Percentiles rank a stretch among this genome's conserved stretches.
Evolutionary conservation across 768 basidiomycete species (phyloP).

Genomic region (Lentinula lateritia): DNA sequence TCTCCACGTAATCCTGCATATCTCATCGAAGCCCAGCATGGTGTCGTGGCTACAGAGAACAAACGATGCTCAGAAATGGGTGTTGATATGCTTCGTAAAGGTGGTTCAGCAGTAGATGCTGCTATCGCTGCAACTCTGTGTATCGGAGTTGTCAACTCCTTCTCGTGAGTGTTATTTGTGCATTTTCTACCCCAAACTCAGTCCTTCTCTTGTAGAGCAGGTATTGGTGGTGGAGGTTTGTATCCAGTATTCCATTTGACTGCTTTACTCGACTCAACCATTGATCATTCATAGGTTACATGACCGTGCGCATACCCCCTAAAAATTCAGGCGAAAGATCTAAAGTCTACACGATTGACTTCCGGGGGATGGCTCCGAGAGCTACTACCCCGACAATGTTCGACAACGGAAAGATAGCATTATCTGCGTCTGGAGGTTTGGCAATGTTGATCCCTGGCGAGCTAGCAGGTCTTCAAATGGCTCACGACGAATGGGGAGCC

Average conservation of each 20-base stretch:
- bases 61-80: slow-evolving; percentile 59
- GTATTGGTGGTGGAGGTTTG: slow-evolving; percentile 50
- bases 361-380: slow-evolving; percentile 61
- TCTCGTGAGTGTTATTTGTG: slow-evolving; percentile 35
- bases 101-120: slow-evolving; percentile 67
- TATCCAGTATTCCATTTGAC: not conserved
- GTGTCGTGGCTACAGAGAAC: slow-evolving; percentile 67
- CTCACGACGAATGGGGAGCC: slow-evolving; percentile 54
- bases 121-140: slow-evolving; percentile 57
- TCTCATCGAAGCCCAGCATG: slow-evolving; percentile 46
- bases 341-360: slow-evolving; percentile 51
- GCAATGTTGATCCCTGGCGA: slow-evolving; percentile 65
- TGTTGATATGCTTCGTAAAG: slow-evolving; percentile 46
- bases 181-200: not conserved
- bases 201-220: slow-evolving; percentile 26
- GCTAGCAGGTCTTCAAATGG: slow-evolving; percentile 59
- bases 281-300: slow-evolving; percentile 23
- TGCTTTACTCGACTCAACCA: not conserved
- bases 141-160: slow-evolving; percentile 55
- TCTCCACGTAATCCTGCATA: slow-evolving; percentile 31
- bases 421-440: slow-evolving; percentile 53
- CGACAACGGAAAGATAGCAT: slow-evolving; percentile 25
- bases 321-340: slow-evolving; percentile 11
- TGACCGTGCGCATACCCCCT: slow-evolving; percentile 52
- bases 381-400: slow-evolving; percentile 58